Evolutionary conservation across 352 stramenopile species (phyloP).

Genomic region (Globisporangium cylindrosporum): DNA sequence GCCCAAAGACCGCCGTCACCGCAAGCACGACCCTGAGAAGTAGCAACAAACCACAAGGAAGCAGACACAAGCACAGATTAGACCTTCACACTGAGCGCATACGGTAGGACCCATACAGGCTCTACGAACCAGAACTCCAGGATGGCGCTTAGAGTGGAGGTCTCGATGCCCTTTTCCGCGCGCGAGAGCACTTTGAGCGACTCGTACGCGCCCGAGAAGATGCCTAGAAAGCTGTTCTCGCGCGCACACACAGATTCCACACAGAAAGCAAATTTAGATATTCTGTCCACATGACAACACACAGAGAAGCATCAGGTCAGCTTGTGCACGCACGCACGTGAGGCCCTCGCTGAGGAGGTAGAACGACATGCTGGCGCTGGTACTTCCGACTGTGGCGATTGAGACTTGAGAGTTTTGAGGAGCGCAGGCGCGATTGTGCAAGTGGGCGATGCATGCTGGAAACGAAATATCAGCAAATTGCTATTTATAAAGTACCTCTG

Average conservation of each 20-base stretch:
- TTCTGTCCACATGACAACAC: too few species aligned
- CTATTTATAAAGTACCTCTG: background rate
- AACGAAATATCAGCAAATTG: background rate
- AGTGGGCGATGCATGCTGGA: background rate
- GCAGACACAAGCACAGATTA: background rate
- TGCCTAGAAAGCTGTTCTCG: slow-evolving; percentile 40
- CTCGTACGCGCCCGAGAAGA: slow-evolving; percentile 63
- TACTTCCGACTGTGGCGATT: background rate
- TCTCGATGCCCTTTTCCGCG: slow-evolving; percentile 54
- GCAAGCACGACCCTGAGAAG: slow-evolving; percentile 53
- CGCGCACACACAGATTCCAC: background rate
- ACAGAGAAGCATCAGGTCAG: background rate
- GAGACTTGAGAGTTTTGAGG: background rate
- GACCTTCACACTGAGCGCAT: background rate
- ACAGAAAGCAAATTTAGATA: background rate
- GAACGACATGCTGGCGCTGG: slow-evolving; percentile 42
- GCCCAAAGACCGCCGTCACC: slow-evolving; percentile 49
- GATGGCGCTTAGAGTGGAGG: slow-evolving; percentile 38
- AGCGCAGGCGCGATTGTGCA: too few species aligned
- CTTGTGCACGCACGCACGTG: slow-evolving; percentile 29
- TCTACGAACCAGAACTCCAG: slow-evolving; percentile 58
- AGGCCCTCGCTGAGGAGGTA: slow-evolving; percentile 71
- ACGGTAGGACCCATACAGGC: background rate
- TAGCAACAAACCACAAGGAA: background rate
- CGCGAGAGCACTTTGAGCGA: slow-evolving; percentile 69